Percentiles rank a stretch among this genome's conserved stretches.
Conservation (phyloP, 2,329 filamentous ascomycete species). For the Aspergillus quadrilineatus region DNA sequence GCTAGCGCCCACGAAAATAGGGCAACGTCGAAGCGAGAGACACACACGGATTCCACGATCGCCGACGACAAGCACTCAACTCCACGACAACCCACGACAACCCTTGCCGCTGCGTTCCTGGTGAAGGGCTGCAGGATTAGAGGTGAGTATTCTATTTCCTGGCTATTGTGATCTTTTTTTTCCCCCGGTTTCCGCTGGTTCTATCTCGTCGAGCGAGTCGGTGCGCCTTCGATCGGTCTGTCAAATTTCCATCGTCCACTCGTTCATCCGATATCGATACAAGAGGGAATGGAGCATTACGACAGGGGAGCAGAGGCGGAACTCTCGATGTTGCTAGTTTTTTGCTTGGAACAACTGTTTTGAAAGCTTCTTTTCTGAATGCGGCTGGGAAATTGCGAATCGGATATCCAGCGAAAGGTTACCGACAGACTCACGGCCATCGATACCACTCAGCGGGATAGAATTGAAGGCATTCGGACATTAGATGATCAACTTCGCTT, state of each 20-base stretch:
- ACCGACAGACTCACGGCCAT: not conserved
- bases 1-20: slow-evolving; percentile 35
- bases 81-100: slow-evolving; percentile 41
- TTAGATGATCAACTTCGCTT: slow-evolving; percentile 3
- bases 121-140: slow-evolving; percentile 47
- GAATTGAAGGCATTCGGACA: not conserved
- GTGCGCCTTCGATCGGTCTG: slow-evolving; percentile 5
- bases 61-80: slow-evolving; percentile 41
- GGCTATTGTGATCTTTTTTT: slow-evolving; percentile 16
- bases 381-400: not conserved
- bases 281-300: not conserved
- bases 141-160: slow-evolving; percentile 38
- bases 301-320: not conserved
- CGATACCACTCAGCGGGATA: slow-evolving; percentile 8
- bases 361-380: not conserved
- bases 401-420: not conserved
- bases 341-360: not conserved
- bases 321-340: not conserved
- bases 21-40: slow-evolving; percentile 47
- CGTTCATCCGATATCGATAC: not conserved
- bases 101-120: slow-evolving; percentile 43
- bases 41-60: slow-evolving; percentile 46
- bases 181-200: slow-evolving; percentile 25
- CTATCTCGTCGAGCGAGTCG: slow-evolving; percentile 25
- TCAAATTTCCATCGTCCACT: slow-evolving; percentile 2